Percentiles rank a stretch among this genome's conserved stretches.
Conservation (phyloP, 179 eudicot genomes). For the Silene vulgaris region DNA sequence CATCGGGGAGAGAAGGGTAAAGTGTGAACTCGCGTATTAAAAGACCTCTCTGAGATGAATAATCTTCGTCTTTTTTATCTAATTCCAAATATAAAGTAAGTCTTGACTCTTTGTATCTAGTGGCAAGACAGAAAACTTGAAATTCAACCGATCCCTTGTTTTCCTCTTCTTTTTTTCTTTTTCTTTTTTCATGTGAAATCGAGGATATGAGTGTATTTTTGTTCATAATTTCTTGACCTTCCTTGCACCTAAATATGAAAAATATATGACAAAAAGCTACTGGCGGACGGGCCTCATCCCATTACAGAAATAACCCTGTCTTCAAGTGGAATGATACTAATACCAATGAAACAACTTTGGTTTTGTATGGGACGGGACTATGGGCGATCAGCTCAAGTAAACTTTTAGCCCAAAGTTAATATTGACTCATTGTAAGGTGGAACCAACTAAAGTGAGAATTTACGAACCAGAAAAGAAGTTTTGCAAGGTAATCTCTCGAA, state of each 20-base stretch:
- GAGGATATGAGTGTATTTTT: not conserved
- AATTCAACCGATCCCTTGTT: not conserved
- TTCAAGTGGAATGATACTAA: not conserved
- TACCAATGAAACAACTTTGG: not conserved
- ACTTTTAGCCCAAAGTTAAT: not conserved
- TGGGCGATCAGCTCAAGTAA: slow-evolving; percentile 8
- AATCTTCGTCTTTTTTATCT: no score
- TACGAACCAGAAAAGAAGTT: slow-evolving; percentile 69
- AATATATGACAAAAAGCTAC: no score
- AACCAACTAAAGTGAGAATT: slow-evolving; percentile 19
- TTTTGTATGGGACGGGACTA: not conserved
- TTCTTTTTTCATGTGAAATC: not conserved
- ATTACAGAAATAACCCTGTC: no score
- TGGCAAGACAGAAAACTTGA: not conserved
- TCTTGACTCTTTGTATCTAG: not conserved
- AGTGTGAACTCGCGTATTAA: no score
- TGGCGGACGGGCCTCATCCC: no score
- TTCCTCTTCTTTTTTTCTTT: not conserved
- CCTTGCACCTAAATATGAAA: not conserved
- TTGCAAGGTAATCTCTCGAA: slow-evolving; percentile 86
- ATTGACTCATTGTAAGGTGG: slow-evolving; percentile 4
- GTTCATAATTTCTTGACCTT: not conserved
- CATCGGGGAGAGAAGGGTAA: no score
- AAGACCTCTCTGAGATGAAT: not conserved
- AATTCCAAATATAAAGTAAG: not conserved